Evolutionary conservation across 352 stramenopile species (phyloP).

Genomic region (Pythium chondricola): DNA sequence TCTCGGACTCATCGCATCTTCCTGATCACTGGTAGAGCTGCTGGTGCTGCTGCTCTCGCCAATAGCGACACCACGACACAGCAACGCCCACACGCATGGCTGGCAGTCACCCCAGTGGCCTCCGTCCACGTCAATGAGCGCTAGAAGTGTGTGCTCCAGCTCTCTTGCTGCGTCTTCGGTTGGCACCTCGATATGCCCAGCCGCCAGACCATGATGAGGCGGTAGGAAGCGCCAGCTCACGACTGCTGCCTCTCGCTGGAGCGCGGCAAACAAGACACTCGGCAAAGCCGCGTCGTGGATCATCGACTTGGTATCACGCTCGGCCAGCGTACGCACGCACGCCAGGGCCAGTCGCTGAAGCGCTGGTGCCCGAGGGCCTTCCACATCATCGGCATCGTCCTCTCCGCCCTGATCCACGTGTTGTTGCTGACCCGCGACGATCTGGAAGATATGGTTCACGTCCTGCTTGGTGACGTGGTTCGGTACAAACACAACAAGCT

Average conservation of each 20-base stretch:
- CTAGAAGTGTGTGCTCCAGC: constrained; percentile 55
- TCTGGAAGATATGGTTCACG: constrained; percentile 52
- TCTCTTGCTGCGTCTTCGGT: constrained; percentile 28
- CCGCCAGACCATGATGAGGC: no score
- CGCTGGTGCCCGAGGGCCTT: constrained; percentile 58
- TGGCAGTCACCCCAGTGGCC: constrained; percentile 35
- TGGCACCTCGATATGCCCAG: no score
- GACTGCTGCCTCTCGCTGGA: constrained; percentile 73
- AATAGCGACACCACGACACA: constrained; percentile 76
- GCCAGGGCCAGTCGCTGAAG: constrained; percentile 68
- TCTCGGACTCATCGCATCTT: constrained; percentile 10
- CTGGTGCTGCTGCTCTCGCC: constrained; percentile 49
- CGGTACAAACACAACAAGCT: constrained; percentile 78
- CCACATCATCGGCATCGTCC: no score
- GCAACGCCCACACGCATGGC: constrained; percentile 63
- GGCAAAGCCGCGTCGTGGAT: constrained; percentile 53
- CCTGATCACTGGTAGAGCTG: no score
- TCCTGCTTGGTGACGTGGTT: constrained; percentile 46
- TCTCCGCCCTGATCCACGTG: no score
- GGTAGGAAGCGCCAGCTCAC: no score
- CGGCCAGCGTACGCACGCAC: constrained; percentile 70
- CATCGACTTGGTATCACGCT: constrained; percentile 61
- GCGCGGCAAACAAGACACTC: constrained; percentile 72
- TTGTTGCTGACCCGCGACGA: constrained; percentile 60
- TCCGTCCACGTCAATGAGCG: constrained; percentile 63